Percentiles rank a stretch among this genome's conserved stretches.
These are phyloP conservation scores for Gonium pectorale DNA, from an alignment of 139 green algal species.

Conservation along the genomic window DNA sequence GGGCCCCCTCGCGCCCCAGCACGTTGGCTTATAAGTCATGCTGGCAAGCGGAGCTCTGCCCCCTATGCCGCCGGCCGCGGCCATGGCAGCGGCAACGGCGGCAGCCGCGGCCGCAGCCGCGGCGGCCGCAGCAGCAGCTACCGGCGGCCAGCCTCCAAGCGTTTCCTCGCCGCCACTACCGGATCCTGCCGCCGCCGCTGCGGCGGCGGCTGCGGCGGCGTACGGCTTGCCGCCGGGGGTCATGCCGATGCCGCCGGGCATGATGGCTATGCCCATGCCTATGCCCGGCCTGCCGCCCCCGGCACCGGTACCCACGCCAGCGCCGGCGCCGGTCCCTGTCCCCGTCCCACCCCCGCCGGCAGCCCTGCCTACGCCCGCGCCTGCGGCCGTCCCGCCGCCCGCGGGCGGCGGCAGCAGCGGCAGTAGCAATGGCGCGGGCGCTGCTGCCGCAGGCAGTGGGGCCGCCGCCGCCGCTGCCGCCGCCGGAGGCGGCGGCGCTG, in stretches of 20 bases:
- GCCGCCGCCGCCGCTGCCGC: neutral
- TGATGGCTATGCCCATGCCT: no score
- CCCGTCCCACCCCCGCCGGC: neutral
- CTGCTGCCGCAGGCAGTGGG: neutral
- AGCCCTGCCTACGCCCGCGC: neutral
- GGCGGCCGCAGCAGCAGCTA: conserved; percentile 16
- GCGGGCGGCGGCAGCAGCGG: neutral
- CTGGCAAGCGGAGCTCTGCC: neutral
- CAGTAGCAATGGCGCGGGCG: neutral
- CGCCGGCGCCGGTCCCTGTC: neutral
- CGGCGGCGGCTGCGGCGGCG: no score
- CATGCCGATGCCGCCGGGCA: neutral
- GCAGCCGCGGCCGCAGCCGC: conserved; percentile 24
- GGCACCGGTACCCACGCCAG: no score
- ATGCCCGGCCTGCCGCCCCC: no score
- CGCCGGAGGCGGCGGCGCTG: neutral
- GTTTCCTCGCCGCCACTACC: no score
- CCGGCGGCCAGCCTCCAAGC: no score
- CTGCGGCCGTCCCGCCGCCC: neutral
- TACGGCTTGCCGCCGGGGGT: neutral
- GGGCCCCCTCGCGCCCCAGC: no score
- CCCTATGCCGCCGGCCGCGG: neutral
- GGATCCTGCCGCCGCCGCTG: neutral
- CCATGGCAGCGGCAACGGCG: neutral
- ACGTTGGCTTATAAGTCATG: no score